These are phyloP conservation scores for Diplosphaera chodatii DNA, from an alignment of 139 green algal species.

Conservation along the genomic window DNA sequence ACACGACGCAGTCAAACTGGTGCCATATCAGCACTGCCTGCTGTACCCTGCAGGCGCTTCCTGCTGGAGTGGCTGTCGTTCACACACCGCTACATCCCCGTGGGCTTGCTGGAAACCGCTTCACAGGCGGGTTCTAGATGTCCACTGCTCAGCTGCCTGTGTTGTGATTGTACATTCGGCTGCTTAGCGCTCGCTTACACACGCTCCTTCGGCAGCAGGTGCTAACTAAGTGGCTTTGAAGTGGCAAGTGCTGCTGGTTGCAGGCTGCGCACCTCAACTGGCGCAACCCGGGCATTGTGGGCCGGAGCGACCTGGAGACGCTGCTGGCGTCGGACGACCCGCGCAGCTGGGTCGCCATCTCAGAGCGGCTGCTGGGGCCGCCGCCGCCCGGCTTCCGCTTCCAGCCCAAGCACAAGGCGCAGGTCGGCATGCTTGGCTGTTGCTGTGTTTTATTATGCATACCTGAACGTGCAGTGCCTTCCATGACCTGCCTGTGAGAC, in stretches of 20 bases:
- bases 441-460: not conserved
- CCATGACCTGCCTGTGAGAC: not conserved
- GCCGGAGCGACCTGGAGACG: slow-evolving; percentile 79
- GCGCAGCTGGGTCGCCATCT: slow-evolving; percentile 74
- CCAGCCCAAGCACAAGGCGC: slow-evolving; percentile 82
- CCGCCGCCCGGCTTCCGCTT: slow-evolving; percentile 67
- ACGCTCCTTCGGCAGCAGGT: no score
- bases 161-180: no score
- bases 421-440: not conserved
- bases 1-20: not conserved
- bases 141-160: no score
- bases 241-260: no score
- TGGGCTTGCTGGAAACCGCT: slow-evolving; percentile 86
- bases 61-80: slow-evolving; percentile 96
- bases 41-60: slow-evolving; percentile 52
- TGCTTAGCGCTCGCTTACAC: no score
- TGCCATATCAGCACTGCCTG: no score
- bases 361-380: slow-evolving; percentile 88
- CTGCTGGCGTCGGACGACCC: slow-evolving; percentile 67
- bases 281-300: slow-evolving; percentile 20
- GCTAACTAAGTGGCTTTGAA: no score
- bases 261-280: not conserved
- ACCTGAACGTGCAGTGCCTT: not conserved
- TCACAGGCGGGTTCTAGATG: slow-evolving; percentile 66
- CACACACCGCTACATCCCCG: slow-evolving; percentile 90